phyloP scores from a whole-genome alignment of 176 grass and related monocot species.

The Oryza punctata region DNA sequence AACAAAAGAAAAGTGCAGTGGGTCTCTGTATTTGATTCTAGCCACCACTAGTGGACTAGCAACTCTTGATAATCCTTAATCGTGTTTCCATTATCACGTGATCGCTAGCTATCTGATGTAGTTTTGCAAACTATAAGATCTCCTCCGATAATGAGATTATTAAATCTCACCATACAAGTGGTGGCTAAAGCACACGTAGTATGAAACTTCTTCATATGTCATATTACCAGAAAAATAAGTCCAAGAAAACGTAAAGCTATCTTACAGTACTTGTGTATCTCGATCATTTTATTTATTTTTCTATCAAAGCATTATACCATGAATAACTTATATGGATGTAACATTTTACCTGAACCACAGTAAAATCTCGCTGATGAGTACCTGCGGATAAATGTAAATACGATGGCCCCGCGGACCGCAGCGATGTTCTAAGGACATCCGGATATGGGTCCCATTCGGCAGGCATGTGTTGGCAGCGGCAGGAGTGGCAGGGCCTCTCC shows the following conservation, averaged over 20 bases:
- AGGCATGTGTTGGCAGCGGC: slow-evolving; percentile 4
- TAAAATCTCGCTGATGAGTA: too few relatives aligned
- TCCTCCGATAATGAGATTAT: not conserved
- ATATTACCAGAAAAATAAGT: rapidly evolving
- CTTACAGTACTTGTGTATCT: not conserved
- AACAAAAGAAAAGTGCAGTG: not conserved
- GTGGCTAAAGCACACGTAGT: not conserved
- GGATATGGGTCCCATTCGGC: not conserved
- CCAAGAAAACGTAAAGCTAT: rapidly evolving
- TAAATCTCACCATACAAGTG: rapidly evolving
- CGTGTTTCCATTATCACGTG: not conserved
- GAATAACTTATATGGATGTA: not conserved
- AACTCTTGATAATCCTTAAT: too few relatives aligned
- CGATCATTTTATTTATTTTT: not conserved
- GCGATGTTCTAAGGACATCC: not conserved
- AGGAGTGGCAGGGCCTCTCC: slow-evolving; percentile 17
- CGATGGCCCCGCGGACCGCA: not conserved
- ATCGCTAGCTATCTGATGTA: not conserved
- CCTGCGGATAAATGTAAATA: too few relatives aligned
- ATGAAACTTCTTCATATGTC: not conserved
- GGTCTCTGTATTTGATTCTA: not conserved
- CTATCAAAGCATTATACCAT: too few relatives aligned
- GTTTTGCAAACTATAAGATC: not conserved
- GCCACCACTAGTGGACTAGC: too few relatives aligned
- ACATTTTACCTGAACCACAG: too few relatives aligned